Evolutionary conservation across 2,329 filamentous ascomycete species (phyloP), one percentile per base, ranked within the genome.

Genomic region (Ascomycota sp.): DNA sequence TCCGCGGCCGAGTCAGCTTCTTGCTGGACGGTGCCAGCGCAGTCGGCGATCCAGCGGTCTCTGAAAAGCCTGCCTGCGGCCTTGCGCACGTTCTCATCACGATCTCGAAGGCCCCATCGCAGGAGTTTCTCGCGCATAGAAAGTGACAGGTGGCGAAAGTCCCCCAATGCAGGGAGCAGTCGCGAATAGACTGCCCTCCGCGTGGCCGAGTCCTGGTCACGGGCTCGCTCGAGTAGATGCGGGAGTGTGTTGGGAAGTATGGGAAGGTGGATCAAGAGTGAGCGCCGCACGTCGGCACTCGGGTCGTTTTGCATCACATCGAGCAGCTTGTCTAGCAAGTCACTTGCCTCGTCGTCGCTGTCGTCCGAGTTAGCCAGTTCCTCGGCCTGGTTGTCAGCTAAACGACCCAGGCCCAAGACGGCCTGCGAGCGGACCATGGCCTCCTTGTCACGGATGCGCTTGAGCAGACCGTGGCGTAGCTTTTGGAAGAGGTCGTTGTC

Each of bases 1-100:
- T 70, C 63, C 11, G 55, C 54, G 5, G 64, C 61, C 28, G 64
- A 63, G 20, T 65, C 65, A 8, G 65, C 68, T 12, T 62, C 60
- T 29, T 69, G 66, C 23, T 73, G 65, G 7, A 63, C 58, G 2
- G 67, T 61, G 2, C 75, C 75, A 5, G 79, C 83, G 42, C 85
- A 94, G 45, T 95, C 82, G 46, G 95, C 86, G 36, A 98, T 86
- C 89, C 89, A 98, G n/a, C 82, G 71, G 45, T 94, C 85, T 36
- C 78, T 73, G 56, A 98, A 98, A 6, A 95, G 61, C 27, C 80
- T 75, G 7, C 79, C 82, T 4, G 89, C 80, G 7, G 86, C 86
- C 49, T 93, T 92, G 30, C 85, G 73, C 9, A 98, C 89, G 40
- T 78, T 82, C 40, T 95, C 86, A 40, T 98, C 89, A 50, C 89